These are phyloP conservation scores for Neofusicoccum kwambonambiense DNA, from an alignment of 2,329 filamentous ascomycete species.

Conservation along the genomic window DNA sequence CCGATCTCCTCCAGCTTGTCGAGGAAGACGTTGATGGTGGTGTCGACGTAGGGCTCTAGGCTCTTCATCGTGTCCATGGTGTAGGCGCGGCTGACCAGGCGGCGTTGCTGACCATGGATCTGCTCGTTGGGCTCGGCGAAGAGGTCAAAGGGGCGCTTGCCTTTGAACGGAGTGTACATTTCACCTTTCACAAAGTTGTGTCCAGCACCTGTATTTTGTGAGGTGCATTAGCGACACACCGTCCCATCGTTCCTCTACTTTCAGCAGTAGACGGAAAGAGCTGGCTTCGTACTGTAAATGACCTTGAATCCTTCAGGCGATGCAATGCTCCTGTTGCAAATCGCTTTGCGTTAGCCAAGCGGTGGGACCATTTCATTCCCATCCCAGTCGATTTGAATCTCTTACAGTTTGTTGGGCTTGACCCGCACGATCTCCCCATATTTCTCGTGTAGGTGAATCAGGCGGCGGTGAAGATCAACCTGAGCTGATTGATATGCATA, in stretches of 20 bases:
- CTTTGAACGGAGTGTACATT: neutral
- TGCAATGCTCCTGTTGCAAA: neutral
- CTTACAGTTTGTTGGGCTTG: constrained; percentile 71
- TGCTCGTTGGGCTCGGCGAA: neutral
- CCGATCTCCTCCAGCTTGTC: neutral
- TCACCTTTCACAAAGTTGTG: neutral
- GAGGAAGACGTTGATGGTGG: neutral
- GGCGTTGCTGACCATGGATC: neutral
- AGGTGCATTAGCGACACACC: too few species aligned
- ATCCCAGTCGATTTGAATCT: neutral
- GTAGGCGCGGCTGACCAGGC: neutral
- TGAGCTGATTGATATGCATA: constrained; percentile 29
- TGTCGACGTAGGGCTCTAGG: neutral
- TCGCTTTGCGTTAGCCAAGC: neutral
- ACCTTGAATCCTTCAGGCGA: neutral
- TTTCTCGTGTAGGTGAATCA: constrained; percentile 68
- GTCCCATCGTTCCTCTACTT: neutral
- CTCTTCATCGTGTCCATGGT: constrained; percentile 3
- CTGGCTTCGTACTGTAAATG: neutral
- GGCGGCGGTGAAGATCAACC: constrained; percentile 37
- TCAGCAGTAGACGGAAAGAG: neutral
- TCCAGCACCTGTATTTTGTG: neutral
- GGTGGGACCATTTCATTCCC: neutral
- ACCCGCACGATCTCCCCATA: constrained; percentile 73
- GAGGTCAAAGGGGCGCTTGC: neutral